Evolutionary conservation across 2,329 filamentous ascomycete genomes (phyloP).

Genomic region (Raffaelea albimanens): DNA sequence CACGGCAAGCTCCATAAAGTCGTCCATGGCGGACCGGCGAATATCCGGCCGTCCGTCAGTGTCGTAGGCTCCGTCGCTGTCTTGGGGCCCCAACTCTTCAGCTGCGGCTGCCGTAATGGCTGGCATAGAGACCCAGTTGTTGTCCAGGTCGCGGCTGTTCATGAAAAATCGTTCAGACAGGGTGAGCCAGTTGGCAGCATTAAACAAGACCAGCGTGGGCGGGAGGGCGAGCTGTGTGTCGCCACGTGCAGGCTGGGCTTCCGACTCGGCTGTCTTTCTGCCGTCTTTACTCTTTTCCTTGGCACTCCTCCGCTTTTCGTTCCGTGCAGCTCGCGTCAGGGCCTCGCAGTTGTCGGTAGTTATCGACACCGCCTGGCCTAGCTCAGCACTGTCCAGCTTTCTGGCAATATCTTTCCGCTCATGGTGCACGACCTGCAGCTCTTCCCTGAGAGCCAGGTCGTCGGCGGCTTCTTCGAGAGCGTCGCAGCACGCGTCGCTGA

Average conservation of each 20-base stretch:
- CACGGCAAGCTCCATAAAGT: constrained; percentile 60
- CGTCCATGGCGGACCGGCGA: constrained; percentile 62
- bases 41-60: constrained; percentile 45
- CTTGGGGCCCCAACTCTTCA: constrained; percentile 52
- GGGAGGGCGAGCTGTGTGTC: constrained; percentile 20
- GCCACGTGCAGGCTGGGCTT: not conserved
- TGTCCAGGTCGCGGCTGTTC: constrained; percentile 53
- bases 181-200: constrained; percentile 48
- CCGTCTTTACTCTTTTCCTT: not conserved
- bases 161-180: constrained; percentile 65
- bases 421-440: constrained; percentile 47
- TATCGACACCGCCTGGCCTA: not conserved
- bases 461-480: constrained; percentile 62
- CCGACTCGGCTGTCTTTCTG: not conserved
- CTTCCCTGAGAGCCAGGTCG: constrained; percentile 53
- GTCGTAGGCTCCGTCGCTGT: constrained; percentile 59
- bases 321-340: constrained; percentile 2
- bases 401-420: constrained; percentile 34
- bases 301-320: not conserved
- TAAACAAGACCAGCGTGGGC: constrained; percentile 45
- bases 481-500: constrained; percentile 55
- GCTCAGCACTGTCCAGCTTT: no score
- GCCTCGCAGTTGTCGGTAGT: not conserved
- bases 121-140: constrained; percentile 64
- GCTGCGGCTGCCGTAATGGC: constrained; percentile 71